phyloP scores from a whole-genome alignment of 2,329 filamentous ascomycete species.

The Helotiales sp. region DNA sequence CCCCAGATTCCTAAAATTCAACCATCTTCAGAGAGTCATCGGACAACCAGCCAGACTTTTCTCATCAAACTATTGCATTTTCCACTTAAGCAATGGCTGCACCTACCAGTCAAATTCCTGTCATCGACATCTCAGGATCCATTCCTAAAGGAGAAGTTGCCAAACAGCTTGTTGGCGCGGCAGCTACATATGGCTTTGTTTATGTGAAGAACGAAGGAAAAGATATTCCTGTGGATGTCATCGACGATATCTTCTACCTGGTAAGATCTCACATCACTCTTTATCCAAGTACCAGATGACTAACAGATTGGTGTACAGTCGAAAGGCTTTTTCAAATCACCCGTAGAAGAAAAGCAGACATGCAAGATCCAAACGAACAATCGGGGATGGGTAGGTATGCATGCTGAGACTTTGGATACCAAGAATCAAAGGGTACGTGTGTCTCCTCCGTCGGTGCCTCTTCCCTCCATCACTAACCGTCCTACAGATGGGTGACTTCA shows the following conservation, averaged over 20 bases:
- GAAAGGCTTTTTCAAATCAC: slow-evolving; percentile 72
- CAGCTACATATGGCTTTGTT: slow-evolving; percentile 83
- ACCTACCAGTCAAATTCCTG: slow-evolving; percentile 61
- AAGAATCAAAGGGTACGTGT: slow-evolving; percentile 75
- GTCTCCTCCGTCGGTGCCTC: not conserved
- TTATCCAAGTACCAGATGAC: not conserved
- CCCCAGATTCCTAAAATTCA: not conserved
- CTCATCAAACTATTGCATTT: not conserved
- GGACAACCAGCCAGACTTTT: not conserved
- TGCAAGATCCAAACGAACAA: slow-evolving; percentile 80
- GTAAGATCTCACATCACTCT: slow-evolving; percentile 54
- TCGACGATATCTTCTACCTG: slow-evolving; percentile 75
- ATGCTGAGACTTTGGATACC: slow-evolving; percentile 86
- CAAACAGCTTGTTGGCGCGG: slow-evolving; percentile 77
- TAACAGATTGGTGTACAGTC: slow-evolving; percentile 55
- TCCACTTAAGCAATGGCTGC: slow-evolving; percentile 2
- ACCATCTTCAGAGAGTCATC: too few relatives aligned
- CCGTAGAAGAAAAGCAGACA: slow-evolving; percentile 71
- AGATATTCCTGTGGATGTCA: slow-evolving; percentile 68
- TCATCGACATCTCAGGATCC: slow-evolving; percentile 78
- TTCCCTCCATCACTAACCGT: slow-evolving; percentile 19
- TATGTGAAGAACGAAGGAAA: slow-evolving; percentile 79
- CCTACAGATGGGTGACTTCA: slow-evolving; percentile 76
- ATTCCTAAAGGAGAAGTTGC: slow-evolving; percentile 61
- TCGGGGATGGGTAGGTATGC: slow-evolving; percentile 86